A percentile compares a stretch with the other conserved stretches of the same genome.
Evolutionary conservation across 768 basidiomycete genomes (phyloP).

Genomic region (Candolleomyces efflorescens): DNA sequence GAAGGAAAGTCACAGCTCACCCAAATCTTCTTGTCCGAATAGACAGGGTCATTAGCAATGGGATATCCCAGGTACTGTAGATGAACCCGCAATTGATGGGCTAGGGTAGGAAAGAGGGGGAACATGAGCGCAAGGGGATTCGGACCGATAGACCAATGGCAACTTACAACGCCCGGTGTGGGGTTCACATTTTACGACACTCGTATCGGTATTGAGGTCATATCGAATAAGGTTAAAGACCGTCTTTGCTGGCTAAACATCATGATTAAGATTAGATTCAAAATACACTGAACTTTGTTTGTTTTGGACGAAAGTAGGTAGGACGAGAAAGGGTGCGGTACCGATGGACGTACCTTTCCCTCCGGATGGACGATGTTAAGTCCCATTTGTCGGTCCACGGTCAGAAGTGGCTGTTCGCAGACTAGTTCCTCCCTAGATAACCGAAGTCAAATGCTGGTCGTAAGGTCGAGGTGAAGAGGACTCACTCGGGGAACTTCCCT

Average conservation of each 20-base stretch:
- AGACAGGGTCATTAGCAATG: conserved; percentile 94
- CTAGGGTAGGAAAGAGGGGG: conserved; percentile 32
- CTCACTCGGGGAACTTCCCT: conserved; percentile 84
- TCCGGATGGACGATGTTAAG: conserved; percentile 94
- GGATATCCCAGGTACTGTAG: conserved; percentile 92
- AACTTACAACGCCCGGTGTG: conserved; percentile 83
- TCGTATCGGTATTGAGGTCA: conserved; percentile 74
- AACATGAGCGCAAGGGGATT: background rate
- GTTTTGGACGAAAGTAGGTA: too few relatives aligned
- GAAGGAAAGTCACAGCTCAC: conserved; percentile 30
- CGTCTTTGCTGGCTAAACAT: conserved; percentile 74
- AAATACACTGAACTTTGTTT: background rate
- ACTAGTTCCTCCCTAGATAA: conserved; percentile 63
- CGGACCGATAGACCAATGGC: conserved; percentile 23
- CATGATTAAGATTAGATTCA: background rate
- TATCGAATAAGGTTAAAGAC: conserved; percentile 82
- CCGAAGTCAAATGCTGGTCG: background rate
- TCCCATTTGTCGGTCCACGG: conserved; percentile 95
- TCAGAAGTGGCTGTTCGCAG: conserved; percentile 84
- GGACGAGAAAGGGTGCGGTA: too few relatives aligned
- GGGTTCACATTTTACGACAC: conserved; percentile 85
- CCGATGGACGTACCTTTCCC: conserved; percentile 63
- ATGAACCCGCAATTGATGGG: conserved; percentile 97
- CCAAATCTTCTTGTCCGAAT: conserved; percentile 78
- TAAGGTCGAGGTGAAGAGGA: conserved; percentile 9